Evolutionary conservation across 2,329 filamentous ascomycete species (phyloP).

Genomic region (Penicillium hordei): DNA sequence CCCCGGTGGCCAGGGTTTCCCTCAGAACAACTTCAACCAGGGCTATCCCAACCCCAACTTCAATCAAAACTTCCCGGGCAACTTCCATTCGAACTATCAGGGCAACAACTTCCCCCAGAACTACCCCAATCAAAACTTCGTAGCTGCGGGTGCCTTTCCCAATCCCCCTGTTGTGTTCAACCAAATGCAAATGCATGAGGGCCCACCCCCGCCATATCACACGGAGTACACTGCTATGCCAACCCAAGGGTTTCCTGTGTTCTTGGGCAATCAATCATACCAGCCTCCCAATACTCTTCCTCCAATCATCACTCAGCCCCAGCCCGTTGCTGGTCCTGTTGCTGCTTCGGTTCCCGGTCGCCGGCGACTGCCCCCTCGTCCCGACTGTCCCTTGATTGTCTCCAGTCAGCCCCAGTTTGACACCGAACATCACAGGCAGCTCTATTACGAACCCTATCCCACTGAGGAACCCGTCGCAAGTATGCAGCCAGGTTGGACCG

Average conservation of each 20-base stretch:
- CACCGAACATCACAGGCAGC: neutral
- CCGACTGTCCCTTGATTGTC: conserved; percentile 9
- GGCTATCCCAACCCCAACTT: conserved; percentile 4
- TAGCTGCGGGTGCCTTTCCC: neutral
- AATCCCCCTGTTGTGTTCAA: neutral
- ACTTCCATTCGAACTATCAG: neutral
- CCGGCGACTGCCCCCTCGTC: neutral
- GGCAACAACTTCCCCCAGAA: neutral
- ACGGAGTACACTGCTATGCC: conserved; percentile 1
- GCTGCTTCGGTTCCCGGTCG: neutral
- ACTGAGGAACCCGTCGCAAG: neutral
- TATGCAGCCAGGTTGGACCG: neutral
- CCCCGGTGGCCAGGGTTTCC: neutral
- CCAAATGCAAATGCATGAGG: conserved; percentile 3
- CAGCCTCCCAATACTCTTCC: neutral
- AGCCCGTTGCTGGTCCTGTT: neutral
- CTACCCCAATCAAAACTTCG: neutral
- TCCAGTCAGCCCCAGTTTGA: conserved; percentile 9
- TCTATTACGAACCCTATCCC: neutral
- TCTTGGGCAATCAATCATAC: neutral
- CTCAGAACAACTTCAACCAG: conserved; percentile 3
- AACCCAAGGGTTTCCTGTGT: neutral
- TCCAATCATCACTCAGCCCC: conserved; percentile 5
- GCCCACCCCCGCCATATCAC: neutral
- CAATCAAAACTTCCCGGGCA: neutral